Evolutionary conservation across 306 rosid species (phyloP), one percentile per base, ranked within the genome.

Genomic region (Potentilla sterilis): DNA sequence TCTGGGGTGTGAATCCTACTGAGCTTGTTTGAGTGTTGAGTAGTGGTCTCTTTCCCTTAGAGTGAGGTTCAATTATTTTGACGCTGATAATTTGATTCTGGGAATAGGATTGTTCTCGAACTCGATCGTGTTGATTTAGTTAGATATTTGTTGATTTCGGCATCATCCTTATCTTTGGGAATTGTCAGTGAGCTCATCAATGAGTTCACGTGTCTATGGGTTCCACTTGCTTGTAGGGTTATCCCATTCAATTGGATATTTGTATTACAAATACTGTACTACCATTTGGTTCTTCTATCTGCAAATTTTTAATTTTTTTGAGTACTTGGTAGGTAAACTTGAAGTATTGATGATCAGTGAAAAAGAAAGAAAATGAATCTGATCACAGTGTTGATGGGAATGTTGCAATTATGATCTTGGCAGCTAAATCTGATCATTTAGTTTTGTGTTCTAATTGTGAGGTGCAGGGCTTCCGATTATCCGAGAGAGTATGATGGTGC

Each of bases 401-500:
- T 32, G 57, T 3, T 44, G 37, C 62, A 46, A 34, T 35, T 9
- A n/a, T 65, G 73, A 34, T 51, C 51, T 67, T 54, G 46, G 55
- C 13, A 7, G 34, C 52, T 48, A 61, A 48, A 24, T 37, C 72
- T 9, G n/a, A 68, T 68, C 34, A 58, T 37, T 57, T 44, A n/a
- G 37, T 57, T 59, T 21, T 68, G 28, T 67, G 7, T 58, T 43
- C 9, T 14, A 72, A 64, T 52, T 77, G 54, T 69, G 77, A 77
- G 46, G 19, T 87, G 84, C 67, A 94, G 98, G 89, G 97, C 97
- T 8, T 90, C 98, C 0, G 98, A 94, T 81, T 91, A 83, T 84
- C 84, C 96, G 0, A 84, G 91, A 86, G 97, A 94, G 55, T 94
- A 90, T 70, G 98, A 94, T 67, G 98, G 98, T 67, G 96, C 98